Evolutionary conservation across 352 stramenopile species (phyloP), one percentile per base, ranked within the genome.

Genomic region (Peronosclerospora sorghi): DNA sequence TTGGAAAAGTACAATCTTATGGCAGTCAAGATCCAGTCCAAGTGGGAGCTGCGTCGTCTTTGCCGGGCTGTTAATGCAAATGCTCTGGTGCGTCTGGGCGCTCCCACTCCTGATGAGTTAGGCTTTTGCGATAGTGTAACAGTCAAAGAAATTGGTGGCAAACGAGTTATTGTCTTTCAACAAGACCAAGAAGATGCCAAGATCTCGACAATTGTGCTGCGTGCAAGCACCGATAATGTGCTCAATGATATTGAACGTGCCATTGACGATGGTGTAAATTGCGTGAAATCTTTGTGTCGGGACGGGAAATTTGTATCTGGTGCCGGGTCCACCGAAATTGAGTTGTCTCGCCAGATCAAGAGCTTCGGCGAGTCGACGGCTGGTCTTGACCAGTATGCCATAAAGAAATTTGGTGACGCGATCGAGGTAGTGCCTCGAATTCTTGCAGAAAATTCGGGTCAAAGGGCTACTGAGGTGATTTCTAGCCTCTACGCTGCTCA

Each of bases 311-410:
- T 98, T n/a, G 73, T 99, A 8, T 87, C 94, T 29, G 96, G 96
- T 48, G 85, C 78, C 20, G 96, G 96, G 39, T 96, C 94, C 28
- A 88, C 87, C 3, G 96, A 99, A 73, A 95, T 98, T 44, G 95
- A 97, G 54, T 78, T 99, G 38, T 94, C 91, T 34, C 80, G 93
- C 41, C 84, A 95, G 53, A 82, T 99, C 36, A 81, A 94, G 51
- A 85, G 71, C 51, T 97, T 97, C 55, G 96, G 90, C 14, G 90
- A 98, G 48, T 86, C 87, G n/a, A 95, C 78, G 53, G 87, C 94
- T 1, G 96, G 96, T 17, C 80, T 99, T 41, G 96, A 99, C 64
- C 96, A 99, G 73, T 99, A 99, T 69, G 95, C 95, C 45, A 98
- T 99, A 65, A 94, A 96, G 51, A 97, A 98, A 63, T 98, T 99